These are phyloP conservation scores for Lentinula sp. DNA, from an alignment of 768 basidiomycete species.

Conservation along the genomic window DNA sequence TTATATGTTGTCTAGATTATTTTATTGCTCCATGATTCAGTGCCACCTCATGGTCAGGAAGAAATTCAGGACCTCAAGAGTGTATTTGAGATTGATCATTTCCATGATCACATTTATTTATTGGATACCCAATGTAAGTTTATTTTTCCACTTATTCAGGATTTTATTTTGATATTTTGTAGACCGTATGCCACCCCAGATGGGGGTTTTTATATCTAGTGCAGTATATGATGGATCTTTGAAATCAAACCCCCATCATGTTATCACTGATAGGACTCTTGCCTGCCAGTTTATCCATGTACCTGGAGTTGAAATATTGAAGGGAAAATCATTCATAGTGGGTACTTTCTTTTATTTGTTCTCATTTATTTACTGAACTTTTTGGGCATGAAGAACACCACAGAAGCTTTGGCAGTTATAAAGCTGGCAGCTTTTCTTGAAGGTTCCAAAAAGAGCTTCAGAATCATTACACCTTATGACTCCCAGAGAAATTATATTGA, in stretches of 20 bases:
- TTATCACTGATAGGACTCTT: conserved; percentile 30
- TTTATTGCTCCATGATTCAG: conserved; percentile 28
- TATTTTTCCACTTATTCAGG: background rate
- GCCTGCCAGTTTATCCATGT: conserved; percentile 70
- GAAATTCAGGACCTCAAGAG: conserved; percentile 59
- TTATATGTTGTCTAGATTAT: conserved; percentile 10
- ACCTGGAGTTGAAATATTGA: conserved; percentile 26
- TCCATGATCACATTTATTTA: conserved; percentile 43
- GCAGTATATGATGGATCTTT: conserved; percentile 60
- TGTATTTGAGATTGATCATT: conserved; percentile 71
- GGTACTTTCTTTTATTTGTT: conserved; percentile 7
- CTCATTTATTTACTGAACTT: conserved; percentile 1
- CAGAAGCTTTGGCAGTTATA: conserved; percentile 52
- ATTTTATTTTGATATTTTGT: conserved; percentile 1
- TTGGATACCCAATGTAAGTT: conserved; percentile 70
- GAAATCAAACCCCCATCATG: conserved; percentile 45
- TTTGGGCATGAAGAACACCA: conserved; percentile 41
- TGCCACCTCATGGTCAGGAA: conserved; percentile 78
- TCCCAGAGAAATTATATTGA: conserved; percentile 62
- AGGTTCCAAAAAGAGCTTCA: conserved; percentile 39
- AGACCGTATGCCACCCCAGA: conserved; percentile 85
- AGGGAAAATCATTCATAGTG: conserved; percentile 30
- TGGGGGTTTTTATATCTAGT: conserved; percentile 67
- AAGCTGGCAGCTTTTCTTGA: conserved; percentile 55
- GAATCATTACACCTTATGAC: conserved; percentile 81